phyloP scores from a whole-genome alignment of 371 early-diverging fungal genomes.

The Mortierella polycephala region DNA sequence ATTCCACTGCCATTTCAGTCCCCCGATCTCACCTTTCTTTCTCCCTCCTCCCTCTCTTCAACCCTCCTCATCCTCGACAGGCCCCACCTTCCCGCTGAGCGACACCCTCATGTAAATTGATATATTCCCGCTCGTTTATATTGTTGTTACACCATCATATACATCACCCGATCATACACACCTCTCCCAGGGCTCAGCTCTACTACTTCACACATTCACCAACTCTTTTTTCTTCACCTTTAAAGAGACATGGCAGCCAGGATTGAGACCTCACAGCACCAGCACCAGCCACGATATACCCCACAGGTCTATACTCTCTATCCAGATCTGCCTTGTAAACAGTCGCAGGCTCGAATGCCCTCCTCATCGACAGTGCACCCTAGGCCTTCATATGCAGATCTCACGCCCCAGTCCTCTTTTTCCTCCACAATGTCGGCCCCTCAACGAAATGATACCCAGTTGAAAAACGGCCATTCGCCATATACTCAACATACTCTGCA shows the following conservation, averaged over 20 bases:
- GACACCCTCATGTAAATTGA: no score
- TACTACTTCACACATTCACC: no score
- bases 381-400: not conserved
- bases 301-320: slow-evolving; percentile 39
- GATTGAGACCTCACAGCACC: slow-evolving; percentile 12
- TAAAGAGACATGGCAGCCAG: slow-evolving; percentile 12
- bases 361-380: slow-evolving; percentile 21
- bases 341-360: slow-evolving; percentile 9
- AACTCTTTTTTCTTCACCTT: no score
- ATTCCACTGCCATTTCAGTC: not conserved
- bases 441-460: not conserved
- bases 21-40: not conserved
- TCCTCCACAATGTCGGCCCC: slow-evolving; percentile 7
- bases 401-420: slow-evolving; percentile 8
- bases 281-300: slow-evolving; percentile 4
- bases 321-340: slow-evolving; percentile 27
- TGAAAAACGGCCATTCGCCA: not conserved
- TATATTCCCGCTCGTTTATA: not conserved
- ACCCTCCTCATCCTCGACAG: not conserved
- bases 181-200: not conserved
- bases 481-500: not conserved
- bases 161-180: slow-evolving; percentile 7
- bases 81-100: not conserved
- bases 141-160: slow-evolving; percentile 10
- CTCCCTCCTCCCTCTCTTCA: not conserved